Evolutionary conservation across 306 rosid species (phyloP).

Genomic region (Begonia fuchsioides): DNA sequence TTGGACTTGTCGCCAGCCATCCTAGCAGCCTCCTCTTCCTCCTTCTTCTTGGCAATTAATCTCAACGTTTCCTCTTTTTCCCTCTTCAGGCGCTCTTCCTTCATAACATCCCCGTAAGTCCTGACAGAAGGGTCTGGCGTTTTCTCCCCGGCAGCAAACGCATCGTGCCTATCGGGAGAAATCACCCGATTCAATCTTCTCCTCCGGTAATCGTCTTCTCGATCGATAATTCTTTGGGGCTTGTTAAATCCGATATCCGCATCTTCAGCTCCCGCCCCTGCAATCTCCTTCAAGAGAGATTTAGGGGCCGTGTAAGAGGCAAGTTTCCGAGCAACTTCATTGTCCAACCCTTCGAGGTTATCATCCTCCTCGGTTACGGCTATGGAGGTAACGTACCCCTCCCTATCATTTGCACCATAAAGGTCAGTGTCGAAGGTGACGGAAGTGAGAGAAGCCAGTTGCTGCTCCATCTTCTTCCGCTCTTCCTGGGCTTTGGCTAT

Average conservation of each 20-base stretch:
- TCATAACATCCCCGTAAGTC: slow-evolving; percentile 55
- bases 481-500: slow-evolving; percentile 83
- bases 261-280: slow-evolving; percentile 26
- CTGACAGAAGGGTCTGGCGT: slow-evolving; percentile 50
- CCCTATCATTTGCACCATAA: slow-evolving; percentile 37
- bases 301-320: slow-evolving; percentile 60
- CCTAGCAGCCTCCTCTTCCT: slow-evolving; percentile 41
- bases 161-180: slow-evolving; percentile 59
- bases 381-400: slow-evolving; percentile 37
- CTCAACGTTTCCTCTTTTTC: slow-evolving; percentile 48
- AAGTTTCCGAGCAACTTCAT: slow-evolving; percentile 38
- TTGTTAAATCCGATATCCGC: slow-evolving; percentile 33
- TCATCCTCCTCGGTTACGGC: slow-evolving; percentile 61
- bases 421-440: slow-evolving; percentile 45
- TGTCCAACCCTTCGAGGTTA: slow-evolving; percentile 28
- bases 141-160: slow-evolving; percentile 59
- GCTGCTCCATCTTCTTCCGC: slow-evolving; percentile 47
- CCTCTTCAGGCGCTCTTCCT: slow-evolving; percentile 51
- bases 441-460: slow-evolving; percentile 41
- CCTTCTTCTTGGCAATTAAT: slow-evolving; percentile 43
- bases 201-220: slow-evolving; percentile 48
- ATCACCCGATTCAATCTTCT: slow-evolving; percentile 41
- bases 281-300: slow-evolving; percentile 40
- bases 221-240: slow-evolving; percentile 40
- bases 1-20: slow-evolving; percentile 9